Conservation (phyloP, 2,329 filamentous ascomycete genomes). For the Fusarium chaquense region DNA sequence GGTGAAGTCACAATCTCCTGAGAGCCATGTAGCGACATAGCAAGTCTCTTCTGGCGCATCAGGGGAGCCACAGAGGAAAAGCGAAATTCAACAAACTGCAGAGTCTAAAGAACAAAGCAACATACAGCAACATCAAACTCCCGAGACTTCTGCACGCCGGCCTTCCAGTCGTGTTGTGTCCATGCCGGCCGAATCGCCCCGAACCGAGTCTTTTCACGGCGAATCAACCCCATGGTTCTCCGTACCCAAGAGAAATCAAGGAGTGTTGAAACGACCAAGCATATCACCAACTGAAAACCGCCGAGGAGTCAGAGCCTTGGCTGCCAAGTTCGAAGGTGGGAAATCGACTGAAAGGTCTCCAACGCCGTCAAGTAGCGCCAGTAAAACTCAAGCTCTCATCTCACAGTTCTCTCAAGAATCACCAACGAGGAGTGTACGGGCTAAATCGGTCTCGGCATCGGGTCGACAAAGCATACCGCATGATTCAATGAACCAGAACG, state of each 20-base stretch:
- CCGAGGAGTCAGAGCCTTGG: conserved; percentile 62
- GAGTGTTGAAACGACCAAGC: conserved; percentile 23
- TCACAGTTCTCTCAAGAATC: conserved; percentile 39
- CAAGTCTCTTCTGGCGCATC: conserved; percentile 22
- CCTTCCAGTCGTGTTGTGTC: not conserved
- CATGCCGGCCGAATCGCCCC: conserved; percentile 2
- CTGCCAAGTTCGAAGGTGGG: conserved; percentile 62
- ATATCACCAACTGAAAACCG: conserved; percentile 44
- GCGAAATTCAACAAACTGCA: not conserved
- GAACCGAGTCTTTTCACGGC: not conserved
- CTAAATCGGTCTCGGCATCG: conserved; percentile 29
- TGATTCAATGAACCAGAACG: conserved; percentile 17
- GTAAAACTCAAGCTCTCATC: conserved; percentile 39
- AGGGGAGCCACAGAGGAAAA: not conserved
- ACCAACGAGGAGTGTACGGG: conserved; percentile 10
- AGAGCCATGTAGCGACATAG: conserved; percentile 35
- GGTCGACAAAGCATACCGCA: conserved; percentile 12
- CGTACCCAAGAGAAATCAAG: conserved; percentile 25
- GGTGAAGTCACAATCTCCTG: conserved; percentile 1
- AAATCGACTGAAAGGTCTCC: conserved; percentile 21
- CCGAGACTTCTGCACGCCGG: not conserved
- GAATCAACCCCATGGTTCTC: conserved; percentile 8
- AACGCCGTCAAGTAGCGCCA: conserved; percentile 7
- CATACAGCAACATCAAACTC: not conserved
- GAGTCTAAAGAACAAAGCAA: not conserved